Evolutionary conservation across 129 eudicot genomes (phyloP), one percentile per base, ranked within the genome.

Genomic region (Pulicaria dysenterica): DNA sequence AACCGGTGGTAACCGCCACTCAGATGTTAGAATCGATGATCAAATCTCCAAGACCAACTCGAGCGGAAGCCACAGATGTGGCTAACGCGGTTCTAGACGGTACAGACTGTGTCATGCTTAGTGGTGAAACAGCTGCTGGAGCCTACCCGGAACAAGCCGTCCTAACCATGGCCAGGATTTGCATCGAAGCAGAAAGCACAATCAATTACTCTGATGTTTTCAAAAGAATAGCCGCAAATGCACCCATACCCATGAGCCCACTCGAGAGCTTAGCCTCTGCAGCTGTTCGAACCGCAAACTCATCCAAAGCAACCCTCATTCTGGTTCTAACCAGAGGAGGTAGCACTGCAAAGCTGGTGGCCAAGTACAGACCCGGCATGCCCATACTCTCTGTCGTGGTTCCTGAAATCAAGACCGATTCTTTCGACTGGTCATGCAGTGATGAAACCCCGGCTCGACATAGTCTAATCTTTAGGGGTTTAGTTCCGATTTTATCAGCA

Each of bases 11-110:
- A 41, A 89, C 96, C 5, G 89, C 96, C 7, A 89, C 96, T 4
- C 96, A 89, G 49, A 89, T 89, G 96, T 76, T 89, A 40, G 96
- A 89, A 78, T 89, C 96, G 0, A 89, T 86, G 91, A 89, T 87
- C 82, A 89, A 89, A 79, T 89, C 96, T 10, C 96, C 96, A 19
- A 68, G 96, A 56, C 91, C 96, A 17, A 89, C 96, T 3, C 85
- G 96, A 62, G 95, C 95, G 6, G 95, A 85, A 85, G 95, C 95
- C 17, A 89, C 91, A 0, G 95, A 89, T 14, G 95, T 89, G 2
- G 96, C 96, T 49, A 89, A 89, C 39, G 96, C 92, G 1, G 96
- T 89, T 47, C 73, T 89, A 3, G 96, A 89, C 15, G 96, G 96
- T n/a, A 89, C 96, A 31, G 96, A 86, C 53, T 89, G 96, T 36